Conservation (phyloP, 2,329 filamentous ascomycete species). For the Samsoniella hepiali region DNA sequence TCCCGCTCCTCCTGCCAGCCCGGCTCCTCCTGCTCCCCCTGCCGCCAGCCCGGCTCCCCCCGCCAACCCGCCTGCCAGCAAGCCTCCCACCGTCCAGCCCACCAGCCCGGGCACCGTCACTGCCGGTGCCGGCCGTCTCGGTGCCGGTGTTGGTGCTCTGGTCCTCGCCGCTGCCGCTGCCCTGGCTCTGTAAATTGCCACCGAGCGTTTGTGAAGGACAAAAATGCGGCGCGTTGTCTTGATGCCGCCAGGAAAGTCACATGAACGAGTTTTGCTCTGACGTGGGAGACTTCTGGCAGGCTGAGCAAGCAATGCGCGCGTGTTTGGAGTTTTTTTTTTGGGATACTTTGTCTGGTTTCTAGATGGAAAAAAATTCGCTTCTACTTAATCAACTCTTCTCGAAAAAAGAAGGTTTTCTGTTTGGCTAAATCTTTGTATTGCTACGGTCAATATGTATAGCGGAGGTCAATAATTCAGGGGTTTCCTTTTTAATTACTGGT, state of each 20-base stretch:
- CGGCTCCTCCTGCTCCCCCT: constrained; percentile 19
- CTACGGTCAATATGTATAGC: constrained; percentile 8
- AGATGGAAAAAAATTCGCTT: constrained; percentile 7
- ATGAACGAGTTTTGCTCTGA: background rate
- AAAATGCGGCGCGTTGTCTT: background rate
- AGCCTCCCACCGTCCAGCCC: constrained; percentile 17
- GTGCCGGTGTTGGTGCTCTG: constrained; percentile 35
- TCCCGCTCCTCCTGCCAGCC: background rate
- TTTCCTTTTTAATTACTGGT: constrained; percentile 1
- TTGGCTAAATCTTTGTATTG: background rate
- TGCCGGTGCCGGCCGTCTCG: constrained; percentile 37
- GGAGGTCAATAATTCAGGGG: constrained; percentile 17
- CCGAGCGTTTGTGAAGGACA: background rate
- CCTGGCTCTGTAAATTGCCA: constrained; percentile 32
- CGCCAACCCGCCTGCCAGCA: constrained; percentile 9
- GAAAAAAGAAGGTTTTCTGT: background rate
- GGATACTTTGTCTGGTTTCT: background rate
- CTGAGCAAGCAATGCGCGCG: background rate
- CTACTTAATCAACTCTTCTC: background rate
- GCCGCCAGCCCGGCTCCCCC: constrained; percentile 6
- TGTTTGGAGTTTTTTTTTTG: background rate
- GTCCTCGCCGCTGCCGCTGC: constrained; percentile 38
- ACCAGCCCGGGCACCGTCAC: constrained; percentile 27
- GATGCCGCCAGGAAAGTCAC: background rate
- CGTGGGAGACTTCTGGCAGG: background rate